Conservation (phyloP, 2,329 filamentous ascomycete species). For the Fusarium sarcochroum region DNA sequence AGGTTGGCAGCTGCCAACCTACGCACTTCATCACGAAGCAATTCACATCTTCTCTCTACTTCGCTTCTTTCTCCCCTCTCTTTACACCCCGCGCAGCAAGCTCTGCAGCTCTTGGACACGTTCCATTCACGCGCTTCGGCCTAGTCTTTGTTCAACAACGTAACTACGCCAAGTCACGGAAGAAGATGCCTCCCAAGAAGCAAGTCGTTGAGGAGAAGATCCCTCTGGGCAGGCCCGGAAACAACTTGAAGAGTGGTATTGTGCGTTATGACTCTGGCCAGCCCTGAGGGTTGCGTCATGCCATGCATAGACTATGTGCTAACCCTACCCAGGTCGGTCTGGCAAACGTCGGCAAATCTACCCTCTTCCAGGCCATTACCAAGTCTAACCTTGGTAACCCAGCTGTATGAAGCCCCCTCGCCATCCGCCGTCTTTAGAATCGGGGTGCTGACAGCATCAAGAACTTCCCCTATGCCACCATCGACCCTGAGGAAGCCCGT, state of each 20-base stretch:
- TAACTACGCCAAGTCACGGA: constrained; percentile 73
- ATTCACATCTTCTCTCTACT: constrained; percentile 56
- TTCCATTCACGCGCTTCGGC: constrained; percentile 66
- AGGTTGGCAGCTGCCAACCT: constrained; percentile 61
- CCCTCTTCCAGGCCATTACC: constrained; percentile 99
- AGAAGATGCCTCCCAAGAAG: constrained; percentile 97
- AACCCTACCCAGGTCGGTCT: constrained; percentile 82
- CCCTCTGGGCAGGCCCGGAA: constrained; percentile 93
- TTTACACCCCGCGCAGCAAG: constrained; percentile 73
- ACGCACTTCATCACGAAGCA: constrained; percentile 60
- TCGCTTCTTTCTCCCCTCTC: constrained; percentile 66
- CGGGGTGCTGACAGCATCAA: constrained; percentile 62
- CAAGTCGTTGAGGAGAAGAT: constrained; percentile 93
- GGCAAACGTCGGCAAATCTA: constrained; percentile 99
- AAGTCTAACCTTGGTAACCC: constrained; percentile 98
- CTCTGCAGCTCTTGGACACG: constrained; percentile 70
- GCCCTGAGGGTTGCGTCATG: constrained; percentile 2
- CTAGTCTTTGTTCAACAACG: constrained; percentile 66
- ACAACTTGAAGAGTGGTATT: constrained; percentile 99
- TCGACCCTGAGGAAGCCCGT: constrained; percentile 97
- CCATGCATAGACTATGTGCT: constrained; percentile 34
- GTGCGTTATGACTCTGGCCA: constrained; percentile 65
- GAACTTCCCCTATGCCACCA: constrained; percentile 99
- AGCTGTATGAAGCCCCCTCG: constrained; percentile 74
- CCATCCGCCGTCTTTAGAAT: constrained; percentile 53